phyloP scores from a whole-genome alignment of 2,329 filamentous ascomycete genomes.

The Ascochyta pisi region DNA sequence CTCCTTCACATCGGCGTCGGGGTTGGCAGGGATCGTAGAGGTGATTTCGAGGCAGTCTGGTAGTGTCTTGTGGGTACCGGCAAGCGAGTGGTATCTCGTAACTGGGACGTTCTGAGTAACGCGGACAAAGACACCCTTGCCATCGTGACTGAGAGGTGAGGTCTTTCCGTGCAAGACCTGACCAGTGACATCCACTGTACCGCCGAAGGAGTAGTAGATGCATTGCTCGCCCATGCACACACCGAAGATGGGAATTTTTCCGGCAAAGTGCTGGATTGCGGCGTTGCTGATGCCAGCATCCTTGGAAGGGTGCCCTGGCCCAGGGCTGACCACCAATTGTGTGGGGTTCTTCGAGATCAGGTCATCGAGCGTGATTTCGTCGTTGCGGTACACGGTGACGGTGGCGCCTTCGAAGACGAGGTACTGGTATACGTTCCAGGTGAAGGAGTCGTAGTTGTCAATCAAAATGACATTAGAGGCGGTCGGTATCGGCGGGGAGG shows the following conservation, averaged over 20 bases:
- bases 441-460: constrained; percentile 99
- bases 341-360: constrained; percentile 85
- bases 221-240: constrained; percentile 99
- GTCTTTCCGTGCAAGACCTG: constrained; percentile 99
- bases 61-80: constrained; percentile 86
- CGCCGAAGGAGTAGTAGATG: constrained; percentile 93
- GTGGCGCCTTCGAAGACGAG: constrained; percentile 92
- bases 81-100: constrained; percentile 94
- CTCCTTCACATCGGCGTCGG: constrained; percentile 76
- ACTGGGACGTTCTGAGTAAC: constrained; percentile 82
- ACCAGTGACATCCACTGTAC: constrained; percentile 87
- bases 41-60: constrained; percentile 87
- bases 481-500: constrained; percentile 73
- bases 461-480: constrained; percentile 94
- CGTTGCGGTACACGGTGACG: constrained; percentile 90
- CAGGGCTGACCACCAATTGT: constrained; percentile 92
- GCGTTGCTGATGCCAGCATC: constrained; percentile 94
- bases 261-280: constrained; percentile 87
- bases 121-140: constrained; percentile 88
- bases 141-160: constrained; percentile 85
- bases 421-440: constrained; percentile 99
- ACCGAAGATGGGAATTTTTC: constrained; percentile 94
- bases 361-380: constrained; percentile 85
- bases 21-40: constrained; percentile 78
- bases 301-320: constrained; percentile 87